These are phyloP conservation scores for Cercospora sp. DNA, from an alignment of 2,329 filamentous ascomycete species.

Conservation along the genomic window DNA sequence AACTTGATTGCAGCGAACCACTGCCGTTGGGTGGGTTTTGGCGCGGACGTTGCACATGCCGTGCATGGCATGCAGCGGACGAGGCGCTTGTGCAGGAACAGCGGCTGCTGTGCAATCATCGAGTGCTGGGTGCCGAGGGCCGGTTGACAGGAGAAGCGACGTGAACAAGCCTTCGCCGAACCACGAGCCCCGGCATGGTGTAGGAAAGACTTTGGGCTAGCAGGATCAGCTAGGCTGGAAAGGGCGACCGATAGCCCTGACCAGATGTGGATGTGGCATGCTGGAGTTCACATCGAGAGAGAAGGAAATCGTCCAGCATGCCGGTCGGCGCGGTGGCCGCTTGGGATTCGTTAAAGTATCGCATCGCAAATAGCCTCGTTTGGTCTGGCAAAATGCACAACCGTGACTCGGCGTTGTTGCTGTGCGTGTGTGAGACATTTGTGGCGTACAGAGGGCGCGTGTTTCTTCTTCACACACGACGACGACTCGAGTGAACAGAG, in stretches of 20 bases:
- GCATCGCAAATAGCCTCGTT: slow-evolving; percentile 3
- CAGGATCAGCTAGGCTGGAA: not conserved
- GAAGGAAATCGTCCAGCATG: not conserved
- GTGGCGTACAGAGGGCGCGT: not conserved
- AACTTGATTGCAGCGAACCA: not conserved
- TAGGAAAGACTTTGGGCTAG: slow-evolving; percentile 4
- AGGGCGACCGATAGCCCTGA: not conserved
- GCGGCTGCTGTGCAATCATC: not conserved
- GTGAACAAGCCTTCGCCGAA: not conserved
- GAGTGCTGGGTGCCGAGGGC: not conserved
- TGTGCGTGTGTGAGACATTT: not conserved
- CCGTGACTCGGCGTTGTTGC: slow-evolving; percentile 3
- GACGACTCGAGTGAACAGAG: not conserved
- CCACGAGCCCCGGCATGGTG: slow-evolving; percentile 3
- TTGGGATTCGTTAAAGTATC: not conserved
- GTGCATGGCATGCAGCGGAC: not conserved
- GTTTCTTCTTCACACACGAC: not conserved
- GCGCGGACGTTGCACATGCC: not conserved
- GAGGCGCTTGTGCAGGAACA: not conserved
- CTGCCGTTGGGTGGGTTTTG: not conserved
- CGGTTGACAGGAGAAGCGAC: slow-evolving; percentile 1
- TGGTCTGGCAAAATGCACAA: slow-evolving; percentile 7
- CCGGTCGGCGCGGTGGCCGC: not conserved
- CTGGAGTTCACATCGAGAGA: not conserved
- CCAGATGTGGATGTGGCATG: slow-evolving; percentile 2